Conservation (phyloP, 2,329 filamentous ascomycete genomes). For the Ophiostoma australiae region DNA sequence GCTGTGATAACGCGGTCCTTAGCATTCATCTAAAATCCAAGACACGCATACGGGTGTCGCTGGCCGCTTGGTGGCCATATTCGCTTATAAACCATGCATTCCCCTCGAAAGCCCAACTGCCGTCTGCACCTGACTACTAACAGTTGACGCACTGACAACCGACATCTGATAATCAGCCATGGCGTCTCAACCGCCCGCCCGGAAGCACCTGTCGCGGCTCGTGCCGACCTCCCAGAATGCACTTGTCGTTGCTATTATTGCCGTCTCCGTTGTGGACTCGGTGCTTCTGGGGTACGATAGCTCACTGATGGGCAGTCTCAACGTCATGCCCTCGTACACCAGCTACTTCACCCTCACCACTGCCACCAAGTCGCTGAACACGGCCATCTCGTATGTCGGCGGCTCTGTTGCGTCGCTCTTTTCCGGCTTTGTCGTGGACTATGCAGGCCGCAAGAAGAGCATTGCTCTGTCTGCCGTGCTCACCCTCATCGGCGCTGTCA, state of each 20-base stretch:
- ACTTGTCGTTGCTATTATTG: neutral
- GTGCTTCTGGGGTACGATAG: conserved; percentile 33
- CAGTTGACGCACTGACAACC: neutral
- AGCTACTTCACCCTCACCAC: conserved; percentile 32
- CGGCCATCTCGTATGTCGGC: conserved; percentile 25
- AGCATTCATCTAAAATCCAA: neutral
- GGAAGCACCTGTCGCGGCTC: conserved; percentile 5
- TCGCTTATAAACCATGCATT: neutral
- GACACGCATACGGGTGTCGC: neutral
- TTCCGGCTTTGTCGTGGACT: conserved; percentile 42
- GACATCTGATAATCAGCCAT: neutral
- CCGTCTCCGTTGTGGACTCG: conserved; percentile 8
- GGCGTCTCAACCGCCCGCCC: neutral
- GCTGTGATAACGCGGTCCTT: neutral
- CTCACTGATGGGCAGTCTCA: conserved; percentile 36
- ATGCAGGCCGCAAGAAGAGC: conserved; percentile 63
- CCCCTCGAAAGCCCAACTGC: neutral
- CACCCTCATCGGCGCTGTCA: conserved; percentile 65
- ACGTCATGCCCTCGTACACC: conserved; percentile 34
- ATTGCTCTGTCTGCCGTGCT: conserved; percentile 66
- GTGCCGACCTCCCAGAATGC: neutral
- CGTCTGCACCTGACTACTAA: neutral
- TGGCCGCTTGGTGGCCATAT: neutral
- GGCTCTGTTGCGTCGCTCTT: conserved; percentile 19
- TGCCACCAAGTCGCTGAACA: conserved; percentile 32